Conservation (phyloP, 306 rosid species). For the Biancaea sappan region DNA sequence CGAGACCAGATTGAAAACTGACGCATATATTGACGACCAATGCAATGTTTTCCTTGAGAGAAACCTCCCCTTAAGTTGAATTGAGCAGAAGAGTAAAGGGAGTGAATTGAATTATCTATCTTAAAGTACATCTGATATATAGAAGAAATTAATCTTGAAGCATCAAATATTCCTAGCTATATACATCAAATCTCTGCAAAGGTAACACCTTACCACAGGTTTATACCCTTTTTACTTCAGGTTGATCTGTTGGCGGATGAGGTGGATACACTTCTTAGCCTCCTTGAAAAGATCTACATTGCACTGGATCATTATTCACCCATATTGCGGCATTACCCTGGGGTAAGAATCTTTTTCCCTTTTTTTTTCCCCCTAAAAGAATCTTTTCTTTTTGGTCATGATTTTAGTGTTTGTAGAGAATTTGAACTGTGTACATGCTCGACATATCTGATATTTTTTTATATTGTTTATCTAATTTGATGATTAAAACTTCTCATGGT, state of each 20-base stretch:
- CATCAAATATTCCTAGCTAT: not conserved
- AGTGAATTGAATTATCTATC: not conserved
- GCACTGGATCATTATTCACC: conserved; percentile 93
- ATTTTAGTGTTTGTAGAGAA: conserved; percentile 3
- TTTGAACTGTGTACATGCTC: too few species aligned
- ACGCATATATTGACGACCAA: not conserved
- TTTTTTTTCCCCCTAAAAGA: too few species aligned
- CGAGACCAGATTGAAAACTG: not conserved
- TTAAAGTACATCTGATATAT: not conserved
- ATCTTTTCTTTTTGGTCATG: conserved; percentile 5
- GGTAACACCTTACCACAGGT: too few species aligned
- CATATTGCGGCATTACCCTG: conserved; percentile 84
- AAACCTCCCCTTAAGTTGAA: not conserved
- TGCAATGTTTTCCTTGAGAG: not conserved
- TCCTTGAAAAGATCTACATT: conserved; percentile 61
- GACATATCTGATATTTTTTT: too few species aligned
- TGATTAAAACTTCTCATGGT: not conserved
- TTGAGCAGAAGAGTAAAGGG: not conserved
- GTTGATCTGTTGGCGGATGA: conserved; percentile 92
- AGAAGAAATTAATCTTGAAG: not conserved
- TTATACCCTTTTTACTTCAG: too few species aligned
- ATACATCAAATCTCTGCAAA: not conserved
- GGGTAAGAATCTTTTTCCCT: conserved; percentile 58
- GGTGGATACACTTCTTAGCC: conserved; percentile 63
- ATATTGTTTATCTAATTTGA: not conserved